Evolutionary conservation across 768 basidiomycete genomes (phyloP).

Genomic region (Kwoniella botswanensis): DNA sequence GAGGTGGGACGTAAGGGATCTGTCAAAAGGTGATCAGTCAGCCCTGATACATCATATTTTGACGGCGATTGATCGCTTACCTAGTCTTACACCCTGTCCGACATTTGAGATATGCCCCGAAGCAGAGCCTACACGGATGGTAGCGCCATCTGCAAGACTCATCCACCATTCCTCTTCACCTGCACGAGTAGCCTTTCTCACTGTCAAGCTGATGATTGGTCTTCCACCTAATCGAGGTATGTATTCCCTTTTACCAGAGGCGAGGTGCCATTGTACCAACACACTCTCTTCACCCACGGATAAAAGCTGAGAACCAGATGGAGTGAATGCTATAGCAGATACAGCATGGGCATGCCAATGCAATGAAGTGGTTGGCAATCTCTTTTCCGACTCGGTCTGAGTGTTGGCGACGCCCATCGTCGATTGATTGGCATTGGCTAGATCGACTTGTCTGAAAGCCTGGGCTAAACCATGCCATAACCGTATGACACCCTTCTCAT

Average conservation of each 20-base stretch:
- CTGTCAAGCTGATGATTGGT: slow-evolving; percentile 67
- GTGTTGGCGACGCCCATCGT: slow-evolving; percentile 14
- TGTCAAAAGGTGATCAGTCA: slow-evolving; percentile 57
- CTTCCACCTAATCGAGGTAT: slow-evolving; percentile 89
- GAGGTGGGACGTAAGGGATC: slow-evolving; percentile 69
- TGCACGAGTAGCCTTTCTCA: slow-evolving; percentile 60
- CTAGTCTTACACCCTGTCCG: slow-evolving; percentile 65
- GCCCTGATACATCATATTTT: slow-evolving; percentile 65
- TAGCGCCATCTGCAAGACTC: slow-evolving; percentile 78
- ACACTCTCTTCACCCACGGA: slow-evolving; percentile 96
- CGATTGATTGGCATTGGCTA: slow-evolving; percentile 13
- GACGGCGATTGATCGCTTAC: slow-evolving; percentile 66
- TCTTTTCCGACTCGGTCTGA: slow-evolving; percentile 60
- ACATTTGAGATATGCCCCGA: slow-evolving; percentile 68
- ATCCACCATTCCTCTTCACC: slow-evolving; percentile 84
- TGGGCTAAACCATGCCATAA: slow-evolving; percentile 91
- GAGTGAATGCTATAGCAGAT: slow-evolving; percentile 79
- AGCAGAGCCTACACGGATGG: slow-evolving; percentile 73
- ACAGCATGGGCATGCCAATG: slow-evolving; percentile 99
- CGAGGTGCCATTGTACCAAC: slow-evolving; percentile 95
- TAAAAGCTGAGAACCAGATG: slow-evolving; percentile 88
- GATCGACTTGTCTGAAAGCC: slow-evolving; percentile 44
- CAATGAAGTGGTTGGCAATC: slow-evolving; percentile 78
- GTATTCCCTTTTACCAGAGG: slow-evolving; percentile 85
- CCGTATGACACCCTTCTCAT: slow-evolving; percentile 78